phyloP scores from a whole-genome alignment of 148 eudicot species.

The Cornus controversa region DNA sequence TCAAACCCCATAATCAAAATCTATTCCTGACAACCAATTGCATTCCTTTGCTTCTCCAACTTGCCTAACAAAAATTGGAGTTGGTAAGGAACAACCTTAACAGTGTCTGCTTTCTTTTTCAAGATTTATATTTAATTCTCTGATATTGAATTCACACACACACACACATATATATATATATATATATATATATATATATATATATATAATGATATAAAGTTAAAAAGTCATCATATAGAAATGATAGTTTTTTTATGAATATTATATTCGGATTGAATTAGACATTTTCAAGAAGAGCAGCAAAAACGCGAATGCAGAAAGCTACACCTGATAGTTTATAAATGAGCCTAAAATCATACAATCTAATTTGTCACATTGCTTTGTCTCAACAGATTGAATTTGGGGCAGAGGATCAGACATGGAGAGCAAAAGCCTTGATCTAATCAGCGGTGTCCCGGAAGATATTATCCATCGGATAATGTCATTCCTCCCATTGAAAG shows the following conservation, averaged over 20 bases:
- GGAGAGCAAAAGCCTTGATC: not conserved
- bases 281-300: too few relatives aligned
- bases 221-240: not conserved
- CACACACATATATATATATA: too few relatives aligned
- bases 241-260: too few relatives aligned
- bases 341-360: not conserved
- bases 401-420: not conserved
- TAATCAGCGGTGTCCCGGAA: not conserved
- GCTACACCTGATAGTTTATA: too few relatives aligned
- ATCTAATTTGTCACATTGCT: too few relatives aligned
- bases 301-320: not conserved
- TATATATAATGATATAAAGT: too few relatives aligned
- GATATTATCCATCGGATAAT: not conserved
- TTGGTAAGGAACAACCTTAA: not conserved
- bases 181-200: too few relatives aligned
- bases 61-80: not conserved
- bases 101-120: not conserved
- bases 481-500: not conserved
- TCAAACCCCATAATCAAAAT: too few relatives aligned
- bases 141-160: too few relatives aligned
- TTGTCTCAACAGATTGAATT: too few relatives aligned
- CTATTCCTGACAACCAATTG: not conserved
- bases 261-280: too few relatives aligned
- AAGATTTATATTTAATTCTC: too few relatives aligned
- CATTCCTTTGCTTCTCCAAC: not conserved